Percentiles rank a stretch among this genome's conserved stretches.
These are phyloP conservation scores for Wallacemonas rigidus DNA, from an alignment of 208 protist species.

Conservation along the genomic window DNA sequence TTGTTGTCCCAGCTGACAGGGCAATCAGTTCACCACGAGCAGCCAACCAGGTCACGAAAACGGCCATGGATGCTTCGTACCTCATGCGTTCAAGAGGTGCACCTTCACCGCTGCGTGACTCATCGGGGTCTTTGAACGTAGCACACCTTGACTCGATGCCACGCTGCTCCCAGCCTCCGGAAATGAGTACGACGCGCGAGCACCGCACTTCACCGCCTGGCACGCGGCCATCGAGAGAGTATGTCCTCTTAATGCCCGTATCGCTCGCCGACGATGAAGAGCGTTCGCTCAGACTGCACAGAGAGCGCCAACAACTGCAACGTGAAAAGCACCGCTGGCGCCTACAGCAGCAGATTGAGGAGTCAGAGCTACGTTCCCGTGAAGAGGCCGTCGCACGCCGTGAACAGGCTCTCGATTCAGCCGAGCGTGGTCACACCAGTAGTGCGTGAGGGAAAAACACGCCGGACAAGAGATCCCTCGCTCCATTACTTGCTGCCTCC, in stretches of 20 bases:
- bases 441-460: too few relatives aligned
- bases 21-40: not conserved
- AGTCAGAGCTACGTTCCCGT: slow-evolving; percentile 26
- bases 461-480: too few relatives aligned
- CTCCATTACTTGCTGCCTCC: too few relatives aligned
- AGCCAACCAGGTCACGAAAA: not conserved
- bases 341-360: slow-evolving; percentile 24
- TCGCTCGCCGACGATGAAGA: not conserved
- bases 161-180: not conserved
- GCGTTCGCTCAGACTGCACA: not conserved
- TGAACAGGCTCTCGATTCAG: slow-evolving; percentile 29
- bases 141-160: not conserved
- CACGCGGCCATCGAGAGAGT: not conserved
- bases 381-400: slow-evolving; percentile 22
- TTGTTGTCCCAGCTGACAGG: too few relatives aligned
- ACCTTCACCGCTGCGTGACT: not conserved
- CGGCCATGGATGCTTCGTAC: not conserved
- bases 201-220: not conserved
- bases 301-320: slow-evolving; percentile 13
- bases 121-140: not conserved
- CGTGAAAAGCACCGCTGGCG: slow-evolving; percentile 30
- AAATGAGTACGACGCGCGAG: not conserved
- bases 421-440: not conserved
- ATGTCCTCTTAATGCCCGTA: slow-evolving; percentile 5
- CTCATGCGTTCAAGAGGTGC: not conserved